Base-by-base conservation (phyloP, 768 basidiomycete species). In the Boletus vinaceobasis region DNA sequence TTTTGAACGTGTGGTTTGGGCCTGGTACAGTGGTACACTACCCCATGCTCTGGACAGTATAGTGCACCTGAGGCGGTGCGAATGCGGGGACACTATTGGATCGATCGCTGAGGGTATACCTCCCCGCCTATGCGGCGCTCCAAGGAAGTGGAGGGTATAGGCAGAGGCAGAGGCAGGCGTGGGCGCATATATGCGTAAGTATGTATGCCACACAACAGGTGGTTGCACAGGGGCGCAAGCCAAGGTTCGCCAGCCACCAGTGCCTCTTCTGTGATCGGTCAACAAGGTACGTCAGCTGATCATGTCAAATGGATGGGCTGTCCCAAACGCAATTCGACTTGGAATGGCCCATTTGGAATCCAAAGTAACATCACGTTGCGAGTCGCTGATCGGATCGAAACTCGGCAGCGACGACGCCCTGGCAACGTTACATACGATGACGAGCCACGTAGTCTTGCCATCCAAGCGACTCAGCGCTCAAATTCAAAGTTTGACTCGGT, bases 201-300 rank as follows among this genome's bases (percentile, higher is more conserved):
- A 17, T 15, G 44, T 31, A 53, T 50, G 64, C 59, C 26, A 51
- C 61, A 26, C 32, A 29, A 36, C 59, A 56, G 33, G 56, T 50
- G 21, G 8, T 56, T 23, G 17, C 27, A 11, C 33, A 32, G 31
- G 32, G 26, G 23, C 26, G 7, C n/a, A 19, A 9, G 29, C 27
- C 13, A 36, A 42, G 2, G 17, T 37, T 26, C 37, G 7, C 21
- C 23, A 21, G 23, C 23, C 21, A 32, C 29, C 11, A 11, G 27
- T 38, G 7, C 6, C 6, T 35, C 40, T n/a, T 13, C n/a, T 36
- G 40, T 39, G 37, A 3, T 31, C 14, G 39, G 17, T 14, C n/a
- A 31, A 33, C 29, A 21, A 38, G 45, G 29, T 43, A 29, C n/a
- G 43, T 45, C 43, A 15, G 7, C n/a, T 19, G 23, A 23, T 17